Evolutionary conservation across 352 stramenopile genomes (phyloP).

Genomic region (Globisporangium cederbergense): DNA sequence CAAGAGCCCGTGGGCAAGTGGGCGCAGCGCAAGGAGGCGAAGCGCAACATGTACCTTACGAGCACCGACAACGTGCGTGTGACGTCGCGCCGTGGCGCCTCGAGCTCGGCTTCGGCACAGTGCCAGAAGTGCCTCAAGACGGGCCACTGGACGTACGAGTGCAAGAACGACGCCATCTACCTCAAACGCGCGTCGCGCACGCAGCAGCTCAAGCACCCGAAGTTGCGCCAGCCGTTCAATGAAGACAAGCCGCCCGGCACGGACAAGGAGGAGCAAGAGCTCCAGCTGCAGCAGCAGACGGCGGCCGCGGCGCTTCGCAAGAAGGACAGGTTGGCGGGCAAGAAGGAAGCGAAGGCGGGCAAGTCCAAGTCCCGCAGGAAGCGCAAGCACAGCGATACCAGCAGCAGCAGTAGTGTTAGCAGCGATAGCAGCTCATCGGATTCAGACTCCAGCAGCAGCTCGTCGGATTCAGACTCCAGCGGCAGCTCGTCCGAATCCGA

Average conservation of each 20-base stretch:
- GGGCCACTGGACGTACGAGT: slow-evolving; percentile 87
- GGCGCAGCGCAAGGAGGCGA: slow-evolving; percentile 68
- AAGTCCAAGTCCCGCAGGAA: slow-evolving; percentile 28
- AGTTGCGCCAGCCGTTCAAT: slow-evolving; percentile 80
- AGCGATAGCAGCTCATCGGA: slow-evolving; percentile 24
- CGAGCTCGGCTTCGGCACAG: slow-evolving; percentile 35
- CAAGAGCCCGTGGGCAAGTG: slow-evolving; percentile 58
- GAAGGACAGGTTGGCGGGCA: slow-evolving; percentile 18
- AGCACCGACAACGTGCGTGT: slow-evolving; percentile 72
- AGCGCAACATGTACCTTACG: slow-evolving; percentile 82
- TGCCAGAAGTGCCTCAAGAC: slow-evolving; percentile 82
- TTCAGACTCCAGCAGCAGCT: slow-evolving; percentile 17
- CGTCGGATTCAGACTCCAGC: slow-evolving; percentile 23
- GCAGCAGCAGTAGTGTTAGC: slow-evolving; percentile 31
- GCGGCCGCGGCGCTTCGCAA: slow-evolving; percentile 11
- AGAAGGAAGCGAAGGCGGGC: slow-evolving; percentile 12
- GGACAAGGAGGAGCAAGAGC: slow-evolving; percentile 31
- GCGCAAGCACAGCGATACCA: slow-evolving; percentile 22
- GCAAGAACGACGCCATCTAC: slow-evolving; percentile 84
- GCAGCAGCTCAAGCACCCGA: slow-evolving; percentile 77
- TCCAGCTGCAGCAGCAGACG: slow-evolving; percentile 19
- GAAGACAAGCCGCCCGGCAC: slow-evolving; percentile 63
- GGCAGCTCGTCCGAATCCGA: slow-evolving; percentile 13
- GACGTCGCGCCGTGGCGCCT: slow-evolving; percentile 32
- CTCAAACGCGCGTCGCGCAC: slow-evolving; percentile 71